Evolutionary conservation across 805 yeast species (phyloP).

Genomic region (Candida ortonii): DNA sequence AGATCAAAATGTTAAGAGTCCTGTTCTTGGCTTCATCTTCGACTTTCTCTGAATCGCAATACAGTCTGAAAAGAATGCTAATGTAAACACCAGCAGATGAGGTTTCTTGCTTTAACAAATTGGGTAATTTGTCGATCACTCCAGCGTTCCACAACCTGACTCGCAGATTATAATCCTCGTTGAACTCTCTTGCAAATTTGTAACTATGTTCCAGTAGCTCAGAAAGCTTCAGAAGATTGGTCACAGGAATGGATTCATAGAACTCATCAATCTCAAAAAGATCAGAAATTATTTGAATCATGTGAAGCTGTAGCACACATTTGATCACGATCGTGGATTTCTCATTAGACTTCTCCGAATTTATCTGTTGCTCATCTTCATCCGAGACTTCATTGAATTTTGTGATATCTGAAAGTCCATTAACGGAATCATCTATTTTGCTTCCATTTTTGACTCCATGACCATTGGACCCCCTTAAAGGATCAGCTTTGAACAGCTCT

Average conservation of each 20-base stretch:
- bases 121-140: conserved; percentile 88
- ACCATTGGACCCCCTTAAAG: conserved; percentile 30
- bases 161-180: conserved; percentile 82
- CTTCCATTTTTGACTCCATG: conserved; percentile 18
- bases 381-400: conserved; percentile 7
- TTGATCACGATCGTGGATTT: conserved; percentile 83
- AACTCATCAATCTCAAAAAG: conserved; percentile 68
- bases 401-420: conserved; percentile 27
- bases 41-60: conserved; percentile 59
- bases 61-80: conserved; percentile 74
- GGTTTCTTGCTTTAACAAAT: conserved; percentile 86
- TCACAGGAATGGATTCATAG: conserved; percentile 65
- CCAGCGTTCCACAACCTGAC: conserved; percentile 91
- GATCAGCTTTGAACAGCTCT: conserved; percentile 70
- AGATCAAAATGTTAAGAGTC: conserved; percentile 55
- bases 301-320: conserved; percentile 83
- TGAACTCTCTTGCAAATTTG: conserved; percentile 80
- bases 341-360: conserved; percentile 46
- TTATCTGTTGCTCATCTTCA: conserved; percentile 25
- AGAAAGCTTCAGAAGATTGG: conserved; percentile 58
- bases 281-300: conserved; percentile 85
- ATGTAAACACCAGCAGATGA: conserved; percentile 85
- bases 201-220: conserved; percentile 64
- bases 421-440: too few species aligned
- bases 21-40: conserved; percentile 43